phyloP scores from a whole-genome alignment of 1,139 yeast species.

The Kodamaea sp. region DNA sequence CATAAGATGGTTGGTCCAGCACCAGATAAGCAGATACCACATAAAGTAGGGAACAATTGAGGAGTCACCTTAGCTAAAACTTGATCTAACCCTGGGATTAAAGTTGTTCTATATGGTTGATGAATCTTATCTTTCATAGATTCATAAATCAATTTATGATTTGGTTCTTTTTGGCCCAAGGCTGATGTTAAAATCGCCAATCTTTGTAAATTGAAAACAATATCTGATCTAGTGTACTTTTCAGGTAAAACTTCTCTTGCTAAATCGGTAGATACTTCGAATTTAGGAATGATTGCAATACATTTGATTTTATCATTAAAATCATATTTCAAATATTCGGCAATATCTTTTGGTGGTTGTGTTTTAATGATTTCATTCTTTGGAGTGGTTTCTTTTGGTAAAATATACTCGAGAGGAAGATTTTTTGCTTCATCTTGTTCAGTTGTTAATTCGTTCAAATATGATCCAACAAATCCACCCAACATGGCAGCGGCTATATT shows the following conservation, averaged over 20 bases:
- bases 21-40: slow-evolving; percentile 94
- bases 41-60: slow-evolving; percentile 70
- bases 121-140: slow-evolving; percentile 97
- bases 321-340: slow-evolving; percentile 82
- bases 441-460: slow-evolving; percentile 72
- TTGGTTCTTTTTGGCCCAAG: slow-evolving; percentile 76
- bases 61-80: slow-evolving; percentile 84
- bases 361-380: slow-evolving; percentile 37
- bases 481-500: slow-evolving; percentile 98
- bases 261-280: slow-evolving; percentile 89
- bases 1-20: slow-evolving; percentile 98
- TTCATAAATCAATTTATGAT: slow-evolving; percentile 76
- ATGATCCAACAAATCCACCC: slow-evolving; percentile 97
- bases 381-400: slow-evolving; percentile 76
- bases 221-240: slow-evolving; percentile 73
- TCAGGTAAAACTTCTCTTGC: slow-evolving; percentile 86
- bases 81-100: slow-evolving; percentile 87
- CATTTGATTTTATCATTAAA: slow-evolving; percentile 85
- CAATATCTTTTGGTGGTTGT: slow-evolving; percentile 77
- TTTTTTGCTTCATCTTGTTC: slow-evolving; percentile 70
- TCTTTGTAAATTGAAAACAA: slow-evolving; percentile 75
- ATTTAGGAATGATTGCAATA: slow-evolving; percentile 86
- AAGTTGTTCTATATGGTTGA: slow-evolving; percentile 88
- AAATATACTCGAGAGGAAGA: slow-evolving; percentile 78
- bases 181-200: slow-evolving; percentile 52